phyloP scores from a whole-genome alignment of 2,329 filamentous ascomycete species.

The Trichoderma afroharzianum region DNA sequence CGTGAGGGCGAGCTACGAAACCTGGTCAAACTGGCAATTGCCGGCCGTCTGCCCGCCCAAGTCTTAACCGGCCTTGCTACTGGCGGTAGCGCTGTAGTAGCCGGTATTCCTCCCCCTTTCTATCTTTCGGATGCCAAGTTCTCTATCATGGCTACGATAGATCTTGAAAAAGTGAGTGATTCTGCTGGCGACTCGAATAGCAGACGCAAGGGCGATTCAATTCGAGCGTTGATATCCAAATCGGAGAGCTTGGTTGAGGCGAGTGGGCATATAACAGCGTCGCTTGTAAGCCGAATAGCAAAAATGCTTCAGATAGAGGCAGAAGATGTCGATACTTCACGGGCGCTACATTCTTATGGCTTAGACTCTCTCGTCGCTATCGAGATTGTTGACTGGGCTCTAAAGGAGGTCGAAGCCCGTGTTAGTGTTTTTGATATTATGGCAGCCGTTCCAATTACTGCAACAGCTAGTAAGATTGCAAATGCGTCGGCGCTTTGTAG shows the following conservation, averaged over 20 bases:
- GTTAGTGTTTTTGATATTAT: background rate
- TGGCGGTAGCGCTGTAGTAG: background rate
- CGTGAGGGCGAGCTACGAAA: background rate
- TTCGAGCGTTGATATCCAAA: background rate
- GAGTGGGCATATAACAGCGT: background rate
- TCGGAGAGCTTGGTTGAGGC: background rate
- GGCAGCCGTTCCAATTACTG: background rate
- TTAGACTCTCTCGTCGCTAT: background rate
- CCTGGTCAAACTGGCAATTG: background rate
- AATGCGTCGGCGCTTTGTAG: background rate
- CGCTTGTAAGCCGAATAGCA: background rate
- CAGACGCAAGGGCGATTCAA: background rate
- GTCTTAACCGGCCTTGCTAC: background rate
- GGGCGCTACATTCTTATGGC: background rate
- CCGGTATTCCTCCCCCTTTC: background rate
- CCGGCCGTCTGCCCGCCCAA: background rate
- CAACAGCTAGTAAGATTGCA: background rate
- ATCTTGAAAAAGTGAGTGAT: background rate
- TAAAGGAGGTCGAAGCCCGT: background rate
- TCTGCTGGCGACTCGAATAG: background rate
- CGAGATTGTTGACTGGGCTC: background rate
- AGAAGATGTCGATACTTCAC: background rate
- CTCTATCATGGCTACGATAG: background rate
- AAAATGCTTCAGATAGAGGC: background rate
- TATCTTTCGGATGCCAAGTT: background rate